These are phyloP conservation scores for Forsythia suspensa DNA, from an alignment of 257 asterid species.

Conservation along the genomic window DNA sequence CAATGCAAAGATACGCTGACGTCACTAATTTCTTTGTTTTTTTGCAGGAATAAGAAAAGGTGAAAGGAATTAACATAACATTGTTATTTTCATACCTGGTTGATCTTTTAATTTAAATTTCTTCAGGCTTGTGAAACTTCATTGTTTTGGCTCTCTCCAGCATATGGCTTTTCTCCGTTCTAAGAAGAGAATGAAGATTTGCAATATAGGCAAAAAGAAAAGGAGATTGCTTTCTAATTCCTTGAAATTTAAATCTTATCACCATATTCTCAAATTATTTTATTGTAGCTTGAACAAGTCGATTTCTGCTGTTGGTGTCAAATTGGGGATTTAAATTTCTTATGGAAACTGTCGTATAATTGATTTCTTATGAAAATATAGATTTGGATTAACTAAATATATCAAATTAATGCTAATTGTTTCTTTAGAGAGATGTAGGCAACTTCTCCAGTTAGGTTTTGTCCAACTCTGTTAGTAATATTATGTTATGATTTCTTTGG, in stretches of 20 bases:
- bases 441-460: background rate
- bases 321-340: background rate
- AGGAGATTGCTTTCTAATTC: background rate
- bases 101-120: background rate
- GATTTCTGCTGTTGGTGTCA: background rate
- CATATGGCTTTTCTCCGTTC: background rate
- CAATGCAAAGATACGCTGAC: background rate
- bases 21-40: background rate
- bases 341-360: background rate
- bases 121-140: background rate
- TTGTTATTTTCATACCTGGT: background rate
- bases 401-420: background rate
- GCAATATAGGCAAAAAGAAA: background rate
- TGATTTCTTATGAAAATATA: background rate
- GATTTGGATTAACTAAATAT: background rate
- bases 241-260: background rate
- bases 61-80: background rate
- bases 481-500: too few species aligned
- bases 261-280: background rate
- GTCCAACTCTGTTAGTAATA: background rate
- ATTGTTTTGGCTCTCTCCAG: background rate
- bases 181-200: background rate
- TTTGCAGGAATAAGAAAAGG: background rate
- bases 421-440: background rate
- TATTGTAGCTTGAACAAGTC: background rate